phyloP scores from a whole-genome alignment of 1,284 basidiomycete species.

The Sanguinoderma infundibulare region DNA sequence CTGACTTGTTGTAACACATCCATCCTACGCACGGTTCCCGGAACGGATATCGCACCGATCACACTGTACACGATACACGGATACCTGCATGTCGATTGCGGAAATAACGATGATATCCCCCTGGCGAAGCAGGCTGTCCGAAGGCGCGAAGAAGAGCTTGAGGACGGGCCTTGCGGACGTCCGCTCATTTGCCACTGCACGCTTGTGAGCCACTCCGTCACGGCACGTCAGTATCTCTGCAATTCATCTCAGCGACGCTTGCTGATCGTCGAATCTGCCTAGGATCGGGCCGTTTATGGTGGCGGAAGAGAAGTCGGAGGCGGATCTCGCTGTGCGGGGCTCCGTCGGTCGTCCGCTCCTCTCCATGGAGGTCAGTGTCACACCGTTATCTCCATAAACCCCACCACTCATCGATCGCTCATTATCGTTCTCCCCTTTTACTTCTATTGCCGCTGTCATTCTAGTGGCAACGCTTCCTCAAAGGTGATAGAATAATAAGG shows the following conservation, averaged over 20 bases:
- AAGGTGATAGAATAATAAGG: not conserved
- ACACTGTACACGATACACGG: not conserved
- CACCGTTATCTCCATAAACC: conserved; percentile 10
- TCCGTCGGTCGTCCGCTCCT: conserved; percentile 24
- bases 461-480: no score
- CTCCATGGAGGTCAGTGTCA: conserved; percentile 1
- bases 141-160: not conserved
- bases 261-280: conserved; percentile 9
- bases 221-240: not conserved
- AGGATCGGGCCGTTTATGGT: conserved; percentile 1
- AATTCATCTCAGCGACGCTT: conserved; percentile 19
- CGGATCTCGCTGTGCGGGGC: conserved; percentile 13
- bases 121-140: not conserved
- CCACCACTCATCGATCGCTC: conserved; percentile 9
- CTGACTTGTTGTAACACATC: conserved; percentile 11
- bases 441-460: not conserved
- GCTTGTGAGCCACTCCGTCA: conserved; percentile 19
- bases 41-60: not conserved
- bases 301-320: not conserved
- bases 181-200: conserved; percentile 30
- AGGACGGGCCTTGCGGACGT: not conserved
- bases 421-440: not conserved
- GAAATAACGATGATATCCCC: not conserved
- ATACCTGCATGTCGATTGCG: not conserved
- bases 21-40: not conserved